Evolutionary conservation across 2,329 filamentous ascomycete species (phyloP), one percentile per base, ranked within the genome.

Genomic region (Cordyceps fumosorosea): DNA sequence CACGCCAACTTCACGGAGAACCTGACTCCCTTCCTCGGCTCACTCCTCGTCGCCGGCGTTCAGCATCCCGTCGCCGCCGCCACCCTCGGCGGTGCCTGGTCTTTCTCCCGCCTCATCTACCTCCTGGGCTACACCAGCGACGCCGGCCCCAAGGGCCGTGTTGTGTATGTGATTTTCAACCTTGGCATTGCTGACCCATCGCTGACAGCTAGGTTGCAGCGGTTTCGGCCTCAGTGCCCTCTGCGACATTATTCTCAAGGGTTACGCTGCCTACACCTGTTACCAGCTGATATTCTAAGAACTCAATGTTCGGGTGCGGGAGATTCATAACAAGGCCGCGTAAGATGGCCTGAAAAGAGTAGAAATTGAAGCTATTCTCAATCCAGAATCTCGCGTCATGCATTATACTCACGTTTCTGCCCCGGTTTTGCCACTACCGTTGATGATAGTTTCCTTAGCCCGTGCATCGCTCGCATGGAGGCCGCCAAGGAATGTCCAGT

Each of bases 381-480:
- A 56, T 37, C 34, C 34, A 37, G 12, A 37, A 37, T 37, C 34
- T 12, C 12, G 34, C 12, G 11, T 14, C 14, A 44, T 47, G 42
- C 29, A 22, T 34, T 34, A 18, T 16, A 40, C 16, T 6, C 20
- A 7, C 18, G 18, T 50, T 32, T 14, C 11, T 42, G 20, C 47
- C 2, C 20, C 16, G 5, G 16, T 5, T 20, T 32, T 51, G 20
- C 47, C 50, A 3, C 29, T n/a, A 5, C 48, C 14, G 3, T 14
- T 58, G 4, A 20, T 20, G 6, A 44, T 4, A 10, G n/a, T 5
- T 14, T 44, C 37, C 4, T 37, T 53, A 60, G 24, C 84, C 81
- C 1, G 88, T 89, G 68, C 87, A 91, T 65, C 89, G 81, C 72
- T 91, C 86, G 63, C 80, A 79, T 0, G 90, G 86, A 26, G 80